Conservation (phyloP, 2,329 filamentous ascomycete species). For the Mollisiaceae sp. region DNA sequence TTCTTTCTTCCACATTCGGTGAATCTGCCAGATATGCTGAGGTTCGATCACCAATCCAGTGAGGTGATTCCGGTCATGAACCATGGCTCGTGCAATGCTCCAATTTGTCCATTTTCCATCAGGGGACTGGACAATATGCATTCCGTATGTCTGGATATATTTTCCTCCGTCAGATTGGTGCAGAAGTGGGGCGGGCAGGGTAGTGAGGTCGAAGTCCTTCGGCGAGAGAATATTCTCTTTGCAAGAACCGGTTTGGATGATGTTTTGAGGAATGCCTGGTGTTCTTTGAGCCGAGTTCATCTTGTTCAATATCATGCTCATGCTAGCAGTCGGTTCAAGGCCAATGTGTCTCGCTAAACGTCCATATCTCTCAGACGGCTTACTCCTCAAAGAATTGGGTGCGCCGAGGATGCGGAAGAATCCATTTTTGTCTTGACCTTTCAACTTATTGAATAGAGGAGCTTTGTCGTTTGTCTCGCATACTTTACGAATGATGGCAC, state of each 20-base stretch:
- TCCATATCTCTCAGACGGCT: conserved; percentile 45
- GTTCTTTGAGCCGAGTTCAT: conserved; percentile 44
- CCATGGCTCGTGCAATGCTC: conserved; percentile 53
- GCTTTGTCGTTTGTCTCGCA: conserved; percentile 53
- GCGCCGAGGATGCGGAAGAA: conserved; percentile 55
- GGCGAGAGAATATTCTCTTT: conserved; percentile 49
- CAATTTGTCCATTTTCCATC: conserved; percentile 54
- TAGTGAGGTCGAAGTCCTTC: conserved; percentile 50
- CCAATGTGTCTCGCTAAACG: conserved; percentile 50
- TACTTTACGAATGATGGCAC: conserved; percentile 52
- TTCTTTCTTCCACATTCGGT: conserved; percentile 51
- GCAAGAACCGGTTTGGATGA: conserved; percentile 47
- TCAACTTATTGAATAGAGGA: conserved; percentile 58
- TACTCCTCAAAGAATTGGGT: conserved; percentile 46
- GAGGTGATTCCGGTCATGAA: conserved; percentile 50
- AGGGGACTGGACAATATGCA: conserved; percentile 53
- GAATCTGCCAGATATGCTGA: conserved; percentile 54
- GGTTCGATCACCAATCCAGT: conserved; percentile 49
- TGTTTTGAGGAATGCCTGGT: conserved; percentile 42
- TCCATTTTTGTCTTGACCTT: conserved; percentile 49
- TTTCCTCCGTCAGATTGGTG: conserved; percentile 54
- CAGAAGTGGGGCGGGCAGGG: conserved; percentile 49
- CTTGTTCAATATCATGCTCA: conserved; percentile 49
- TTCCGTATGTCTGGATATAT: conserved; percentile 57
- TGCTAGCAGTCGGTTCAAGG: conserved; percentile 46